Evolutionary conservation across 2,329 filamentous ascomycete genomes (phyloP).

Genomic region (Sporothrix phasma): DNA sequence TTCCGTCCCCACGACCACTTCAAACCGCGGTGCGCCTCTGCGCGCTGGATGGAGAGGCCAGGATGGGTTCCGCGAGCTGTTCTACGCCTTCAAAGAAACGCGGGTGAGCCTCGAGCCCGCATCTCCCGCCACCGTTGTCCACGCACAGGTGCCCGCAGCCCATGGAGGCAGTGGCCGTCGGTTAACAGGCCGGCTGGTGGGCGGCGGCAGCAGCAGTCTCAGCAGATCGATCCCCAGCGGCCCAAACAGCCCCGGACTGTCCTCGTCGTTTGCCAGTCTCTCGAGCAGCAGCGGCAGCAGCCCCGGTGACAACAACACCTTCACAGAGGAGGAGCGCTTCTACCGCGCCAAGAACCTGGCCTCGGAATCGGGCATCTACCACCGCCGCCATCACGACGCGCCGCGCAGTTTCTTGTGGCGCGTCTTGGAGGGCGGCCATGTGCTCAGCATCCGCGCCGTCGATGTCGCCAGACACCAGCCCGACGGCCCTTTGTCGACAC

Average conservation of each 20-base stretch:
- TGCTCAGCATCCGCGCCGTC: conserved; percentile 72
- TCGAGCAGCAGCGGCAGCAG: conserved; percentile 32
- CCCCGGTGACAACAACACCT: conserved; percentile 26
- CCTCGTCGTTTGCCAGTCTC: background rate
- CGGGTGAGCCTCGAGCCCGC: conserved; percentile 71
- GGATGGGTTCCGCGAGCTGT: conserved; percentile 55
- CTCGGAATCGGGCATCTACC: conserved; percentile 71
- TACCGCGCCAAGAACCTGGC: conserved; percentile 69
- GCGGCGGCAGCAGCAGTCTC: conserved; percentile 8
- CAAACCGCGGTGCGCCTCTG: background rate
- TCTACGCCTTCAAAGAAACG: conserved; percentile 75
- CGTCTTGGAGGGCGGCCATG: conserved; percentile 66
- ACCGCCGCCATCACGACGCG: conserved; percentile 62
- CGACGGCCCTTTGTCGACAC: conserved; percentile 30
- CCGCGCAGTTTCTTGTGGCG: conserved; percentile 89
- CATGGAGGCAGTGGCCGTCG: conserved; percentile 23
- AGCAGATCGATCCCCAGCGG: no score
- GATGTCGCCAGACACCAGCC: conserved; percentile 64
- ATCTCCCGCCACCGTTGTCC: conserved; percentile 57
- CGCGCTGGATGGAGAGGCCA: conserved; percentile 47
- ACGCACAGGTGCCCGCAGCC: conserved; percentile 55
- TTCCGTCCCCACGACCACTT: background rate
- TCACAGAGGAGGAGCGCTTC: conserved; percentile 56
- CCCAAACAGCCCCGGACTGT: no score
- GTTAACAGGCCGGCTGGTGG: conserved; percentile 10